These are phyloP conservation scores for Gossypium ekmanianum DNA, from an alignment of 345 rosid genomes.

Conservation along the genomic window DNA sequence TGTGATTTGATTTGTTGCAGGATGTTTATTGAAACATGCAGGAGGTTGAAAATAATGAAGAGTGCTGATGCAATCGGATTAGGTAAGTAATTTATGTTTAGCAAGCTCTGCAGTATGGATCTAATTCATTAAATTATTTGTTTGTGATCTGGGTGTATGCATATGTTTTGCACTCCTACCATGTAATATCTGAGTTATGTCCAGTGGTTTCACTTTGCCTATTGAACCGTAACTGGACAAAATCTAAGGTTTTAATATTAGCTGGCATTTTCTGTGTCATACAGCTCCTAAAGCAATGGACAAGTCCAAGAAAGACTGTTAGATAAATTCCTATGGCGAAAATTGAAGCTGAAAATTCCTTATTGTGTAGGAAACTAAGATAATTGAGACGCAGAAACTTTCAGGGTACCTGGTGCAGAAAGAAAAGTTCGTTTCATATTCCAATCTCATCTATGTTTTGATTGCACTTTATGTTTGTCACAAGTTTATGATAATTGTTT, in stretches of 20 bases:
- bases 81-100: constrained; percentile 36
- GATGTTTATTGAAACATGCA: constrained; percentile 82
- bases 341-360: background rate
- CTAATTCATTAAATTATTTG: background rate
- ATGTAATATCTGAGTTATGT: background rate
- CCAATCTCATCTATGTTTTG: constrained; percentile 7
- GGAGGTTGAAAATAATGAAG: constrained; percentile 86
- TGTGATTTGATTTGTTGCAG: constrained; percentile 29
- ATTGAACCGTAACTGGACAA: background rate
- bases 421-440: background rate
- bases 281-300: constrained; percentile 63
- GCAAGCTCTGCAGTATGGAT: background rate
- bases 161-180: background rate
- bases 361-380: constrained; percentile 1
- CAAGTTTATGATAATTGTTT: constrained; percentile 19
- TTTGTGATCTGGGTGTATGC: background rate
- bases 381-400: background rate
- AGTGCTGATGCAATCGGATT: constrained; percentile 90
- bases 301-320: constrained; percentile 49
- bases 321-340: background rate
- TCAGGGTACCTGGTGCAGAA: background rate
- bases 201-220: too few species aligned
- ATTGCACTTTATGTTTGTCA: constrained; percentile 15
- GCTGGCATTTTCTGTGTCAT: background rate
- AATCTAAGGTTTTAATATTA: background rate